These are phyloP conservation scores for Dioszegia hungarica DNA, from an alignment of 768 basidiomycete genomes.

Conservation along the genomic window DNA sequence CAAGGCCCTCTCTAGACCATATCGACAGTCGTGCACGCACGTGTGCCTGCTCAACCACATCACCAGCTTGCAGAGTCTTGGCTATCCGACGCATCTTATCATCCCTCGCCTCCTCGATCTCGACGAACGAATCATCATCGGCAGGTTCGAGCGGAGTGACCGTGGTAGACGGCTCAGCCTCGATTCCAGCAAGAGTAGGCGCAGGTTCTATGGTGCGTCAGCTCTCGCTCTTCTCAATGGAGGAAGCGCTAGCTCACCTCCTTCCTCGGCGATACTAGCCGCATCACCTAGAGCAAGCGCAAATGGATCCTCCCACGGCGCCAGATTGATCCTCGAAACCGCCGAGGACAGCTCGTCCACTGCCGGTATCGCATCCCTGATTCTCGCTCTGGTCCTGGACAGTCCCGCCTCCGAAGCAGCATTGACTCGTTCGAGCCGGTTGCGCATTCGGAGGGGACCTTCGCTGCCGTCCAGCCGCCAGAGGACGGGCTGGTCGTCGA, in stretches of 20 bases:
- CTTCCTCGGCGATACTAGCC: conserved; percentile 29
- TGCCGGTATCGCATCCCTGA: conserved; percentile 42
- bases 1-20: too few relatives aligned
- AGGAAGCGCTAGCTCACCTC: conserved; percentile 1
- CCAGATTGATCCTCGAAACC: conserved; percentile 33
- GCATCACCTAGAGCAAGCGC: conserved; percentile 40
- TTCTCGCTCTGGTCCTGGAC: conserved; percentile 20
- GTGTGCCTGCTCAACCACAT: conserved; percentile 67
- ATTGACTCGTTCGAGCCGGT: conserved; percentile 32
- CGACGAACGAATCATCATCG: conserved; percentile 54
- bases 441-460: conserved; percentile 74
- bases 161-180: background rate
- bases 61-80: conserved; percentile 80
- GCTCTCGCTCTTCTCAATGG: background rate
- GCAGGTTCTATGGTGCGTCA: conserved; percentile 14
- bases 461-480: conserved; percentile 92
- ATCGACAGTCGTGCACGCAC: conserved; percentile 18
- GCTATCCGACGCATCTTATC: conserved; percentile 83
- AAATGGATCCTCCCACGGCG: conserved; percentile 49
- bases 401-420: conserved; percentile 20
- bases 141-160: conserved; percentile 9
- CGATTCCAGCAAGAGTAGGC: background rate
- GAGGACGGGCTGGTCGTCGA: conserved; percentile 52
- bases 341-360: conserved; percentile 45
- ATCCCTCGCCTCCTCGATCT: conserved; percentile 59